Base-by-base conservation (phyloP, 164 flowering plant genomes). In the Litsea cubeba region DNA sequence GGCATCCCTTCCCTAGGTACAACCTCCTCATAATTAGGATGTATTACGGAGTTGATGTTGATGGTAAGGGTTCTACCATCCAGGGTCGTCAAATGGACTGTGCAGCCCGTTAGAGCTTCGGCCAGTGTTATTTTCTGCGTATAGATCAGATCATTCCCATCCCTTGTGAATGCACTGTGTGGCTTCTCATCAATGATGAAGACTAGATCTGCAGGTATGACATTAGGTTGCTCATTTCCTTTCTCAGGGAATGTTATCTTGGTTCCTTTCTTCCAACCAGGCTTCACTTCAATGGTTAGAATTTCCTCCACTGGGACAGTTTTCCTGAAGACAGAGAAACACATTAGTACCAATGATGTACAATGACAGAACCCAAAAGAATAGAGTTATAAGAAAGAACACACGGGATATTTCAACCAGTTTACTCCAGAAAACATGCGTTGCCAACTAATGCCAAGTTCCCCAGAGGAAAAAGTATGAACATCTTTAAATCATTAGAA, bases 181-280 rank as follows among this genome's bases (percentile, higher is more conserved):
- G 93, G 97, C 71, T 90, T 92, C 82, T 92, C 97, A 68, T 92
- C 97, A 12, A 92, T 85, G 24, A 90, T 68, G 82, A 92, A 92
- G 1, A 90, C 87, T 0, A 92, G 84, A 79, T 92, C 97, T 0
- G 94, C 82, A 1, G 90, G 84, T 3, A 80, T 67, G 11, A 84
- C 70, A 12, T 82, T 80, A 2, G 84, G 85, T 49, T 83, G 84
- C 58, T 85, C 86, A 23, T 87, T 85, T 17, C 89, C 89, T 68
- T 85, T 87, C 74, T 87, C 89, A 1, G 85, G 84, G 80, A 82
- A 82, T 2, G 85, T 93, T 68, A 93, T 88, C 74, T 90, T 93
- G 2, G 97, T 93, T 5, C 97, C 98, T 76, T 89, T 92, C 85
- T 87, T 94, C 96, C 97, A 94, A 1, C 98, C 98, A 0, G 97